Evolutionary conservation across 768 basidiomycete species (phyloP).

Genomic region (Pholiota conissans): DNA sequence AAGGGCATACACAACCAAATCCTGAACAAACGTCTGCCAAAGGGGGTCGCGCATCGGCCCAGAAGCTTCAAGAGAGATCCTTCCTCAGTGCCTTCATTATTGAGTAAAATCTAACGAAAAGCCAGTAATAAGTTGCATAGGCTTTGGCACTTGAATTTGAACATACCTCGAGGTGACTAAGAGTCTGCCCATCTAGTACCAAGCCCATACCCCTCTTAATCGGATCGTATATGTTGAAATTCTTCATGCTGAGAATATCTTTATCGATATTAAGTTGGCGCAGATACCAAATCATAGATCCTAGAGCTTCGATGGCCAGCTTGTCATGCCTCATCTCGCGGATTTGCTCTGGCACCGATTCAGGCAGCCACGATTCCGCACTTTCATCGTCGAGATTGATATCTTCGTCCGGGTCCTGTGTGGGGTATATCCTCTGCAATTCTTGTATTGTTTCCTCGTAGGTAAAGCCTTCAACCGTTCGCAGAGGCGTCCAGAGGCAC

Average conservation of each 20-base stretch:
- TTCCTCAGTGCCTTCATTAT: conserved; percentile 92
- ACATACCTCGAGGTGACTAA: conserved; percentile 89
- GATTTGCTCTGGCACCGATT: conserved; percentile 68
- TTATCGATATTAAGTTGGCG: conserved; percentile 94
- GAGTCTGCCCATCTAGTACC: conserved; percentile 89
- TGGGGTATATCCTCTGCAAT: conserved; percentile 64
- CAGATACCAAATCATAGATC: conserved; percentile 90
- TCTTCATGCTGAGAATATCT: conserved; percentile 92
- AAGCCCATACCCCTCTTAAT: conserved; percentile 87
- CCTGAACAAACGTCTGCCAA: conserved; percentile 93
- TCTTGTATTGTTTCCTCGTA: conserved; percentile 70
- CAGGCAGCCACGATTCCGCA: conserved; percentile 41
- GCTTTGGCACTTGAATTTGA: neutral
- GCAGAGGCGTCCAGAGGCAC: conserved; percentile 89
- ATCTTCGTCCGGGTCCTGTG: conserved; percentile 32
- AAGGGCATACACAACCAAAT: conserved; percentile 96
- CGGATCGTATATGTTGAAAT: conserved; percentile 97
- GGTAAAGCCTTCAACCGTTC: conserved; percentile 79
- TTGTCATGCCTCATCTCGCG: conserved; percentile 65
- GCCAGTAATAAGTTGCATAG: too few relatives aligned
- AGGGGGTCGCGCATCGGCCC: conserved; percentile 85
- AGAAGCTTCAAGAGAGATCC: conserved; percentile 86
- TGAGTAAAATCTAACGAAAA: conserved; percentile 88
- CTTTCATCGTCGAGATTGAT: conserved; percentile 32
- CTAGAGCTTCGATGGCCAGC: conserved; percentile 80